phyloP scores from a whole-genome alignment of 768 basidiomycete genomes.

The Coprinopsis marcescibilis region DNA sequence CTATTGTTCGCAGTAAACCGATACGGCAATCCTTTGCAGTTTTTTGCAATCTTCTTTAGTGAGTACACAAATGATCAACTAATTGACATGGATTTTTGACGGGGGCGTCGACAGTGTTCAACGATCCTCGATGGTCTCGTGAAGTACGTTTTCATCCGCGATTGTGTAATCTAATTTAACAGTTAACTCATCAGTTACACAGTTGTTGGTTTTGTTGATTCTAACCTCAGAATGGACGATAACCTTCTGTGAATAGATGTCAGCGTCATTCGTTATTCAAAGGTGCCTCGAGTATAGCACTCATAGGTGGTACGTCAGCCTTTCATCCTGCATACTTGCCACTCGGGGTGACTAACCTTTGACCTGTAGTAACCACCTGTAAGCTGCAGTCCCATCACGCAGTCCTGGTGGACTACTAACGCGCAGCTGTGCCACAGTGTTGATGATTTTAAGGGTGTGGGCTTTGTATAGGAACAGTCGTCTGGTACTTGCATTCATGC shows the following conservation, averaged over 20 bases:
- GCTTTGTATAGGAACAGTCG: slow-evolving; percentile 21
- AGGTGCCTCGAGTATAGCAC: slow-evolving; percentile 20
- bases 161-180: background rate
- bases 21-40: slow-evolving; percentile 23
- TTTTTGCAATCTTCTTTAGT: slow-evolving; percentile 21
- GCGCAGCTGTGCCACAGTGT: slow-evolving; percentile 14
- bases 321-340: background rate
- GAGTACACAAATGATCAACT: background rate
- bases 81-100: background rate
- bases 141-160: slow-evolving; percentile 11
- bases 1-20: slow-evolving; percentile 26
- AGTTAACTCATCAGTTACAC: too few relatives aligned
- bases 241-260: too few relatives aligned
- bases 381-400: too few relatives aligned
- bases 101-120: slow-evolving; percentile 16
- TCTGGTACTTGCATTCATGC: slow-evolving; percentile 16
- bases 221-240: too few relatives aligned
- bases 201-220: too few relatives aligned
- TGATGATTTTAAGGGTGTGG: slow-evolving; percentile 28
- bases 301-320: slow-evolving; percentile 16
- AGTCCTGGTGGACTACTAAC: background rate
- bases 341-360: too few relatives aligned
- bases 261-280: slow-evolving; percentile 23
- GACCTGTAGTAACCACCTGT: too few relatives aligned
- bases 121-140: slow-evolving; percentile 19